phyloP scores from a whole-genome alignment of 2,329 filamentous ascomycete species.

The Hypoxylon sp. region DNA sequence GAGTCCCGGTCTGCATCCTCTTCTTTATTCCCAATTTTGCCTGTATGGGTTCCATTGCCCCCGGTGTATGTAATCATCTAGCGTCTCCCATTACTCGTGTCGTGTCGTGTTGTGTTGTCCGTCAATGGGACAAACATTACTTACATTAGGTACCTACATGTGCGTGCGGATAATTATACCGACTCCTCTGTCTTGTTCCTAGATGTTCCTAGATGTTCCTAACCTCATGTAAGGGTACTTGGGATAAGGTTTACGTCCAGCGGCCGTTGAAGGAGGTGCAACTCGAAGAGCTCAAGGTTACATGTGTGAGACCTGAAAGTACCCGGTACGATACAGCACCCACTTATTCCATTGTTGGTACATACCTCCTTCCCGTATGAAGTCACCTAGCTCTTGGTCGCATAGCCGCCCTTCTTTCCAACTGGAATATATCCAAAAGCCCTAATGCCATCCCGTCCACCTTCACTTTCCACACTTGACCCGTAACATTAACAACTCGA shows the following conservation, averaged over 20 bases:
- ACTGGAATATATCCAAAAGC: conserved; percentile 11
- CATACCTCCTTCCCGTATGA: conserved; percentile 17
- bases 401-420: conserved; percentile 18
- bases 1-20: conserved; percentile 19
- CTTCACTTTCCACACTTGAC: background rate
- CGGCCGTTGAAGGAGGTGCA: conserved; percentile 28
- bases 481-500: background rate
- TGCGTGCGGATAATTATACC: conserved; percentile 36
- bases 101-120: conserved; percentile 35
- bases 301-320: conserved; percentile 24
- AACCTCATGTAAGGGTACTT: conserved; percentile 9
- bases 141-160: conserved; percentile 13
- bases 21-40: conserved; percentile 39
- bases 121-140: conserved; percentile 23
- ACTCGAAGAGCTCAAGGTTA: conserved; percentile 18
- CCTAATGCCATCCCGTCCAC: background rate
- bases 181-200: conserved; percentile 11
- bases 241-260: conserved; percentile 19
- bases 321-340: conserved; percentile 17
- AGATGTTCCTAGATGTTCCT: conserved; percentile 1
- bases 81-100: conserved; percentile 26
- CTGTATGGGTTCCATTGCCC: conserved; percentile 28
- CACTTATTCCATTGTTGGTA: conserved; percentile 21
- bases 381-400: conserved; percentile 16
- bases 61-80: conserved; percentile 15